Base-by-base conservation (phyloP, 768 basidiomycete species). In the Mycena albidolilacea region DNA sequence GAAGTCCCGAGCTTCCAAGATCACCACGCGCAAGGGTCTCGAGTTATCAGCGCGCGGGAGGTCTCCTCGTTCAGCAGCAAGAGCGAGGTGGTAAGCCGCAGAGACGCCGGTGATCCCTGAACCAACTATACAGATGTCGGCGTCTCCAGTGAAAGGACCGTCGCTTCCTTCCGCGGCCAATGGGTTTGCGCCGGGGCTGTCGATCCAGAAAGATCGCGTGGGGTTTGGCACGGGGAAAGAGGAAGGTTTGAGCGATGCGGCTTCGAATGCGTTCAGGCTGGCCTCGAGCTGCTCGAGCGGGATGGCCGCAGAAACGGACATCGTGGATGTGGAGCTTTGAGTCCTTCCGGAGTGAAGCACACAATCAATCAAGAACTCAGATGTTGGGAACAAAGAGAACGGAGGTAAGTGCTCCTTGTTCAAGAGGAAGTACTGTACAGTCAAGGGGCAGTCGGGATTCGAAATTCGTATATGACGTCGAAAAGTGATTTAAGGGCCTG, bases 1-100 rank as follows among this genome's bases (percentile, higher is more conserved):
- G 80, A 96, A 93, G 78, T 95, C 92, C 75, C 97, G 85, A 5
- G 95, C 97, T 78, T 97, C 97, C 10, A 98, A 80, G 14, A 97
- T 85, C 30, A 91, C 89, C 1, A 92, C 85, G 38, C 83, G 90
- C 60, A 89, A 73, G 19, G 84, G 77, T 50, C 30, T 3, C 30
- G 30, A 30, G 30, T 75, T 57, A 43, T 73, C 71, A 21, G 19
- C 30, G 63, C 12, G 43, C 1, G 67, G 41, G 77, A 72, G 48
- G 55, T 71, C 70, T 68, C 77, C 57, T 75, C 77, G 70, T 57
- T 72, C 76, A 43, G 80, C 62, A 9, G 76, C 75, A 63, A 84
- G 81, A 5, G 90, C 82, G 37, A 96, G 83, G 77, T 95, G 93
- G 80, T 93, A 95, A 4, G 93, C 93, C 7, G 90, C 87, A 37